phyloP scores from a whole-genome alignment of 1,284 basidiomycete species.

The Austroboletus novae-zelandiae region DNA sequence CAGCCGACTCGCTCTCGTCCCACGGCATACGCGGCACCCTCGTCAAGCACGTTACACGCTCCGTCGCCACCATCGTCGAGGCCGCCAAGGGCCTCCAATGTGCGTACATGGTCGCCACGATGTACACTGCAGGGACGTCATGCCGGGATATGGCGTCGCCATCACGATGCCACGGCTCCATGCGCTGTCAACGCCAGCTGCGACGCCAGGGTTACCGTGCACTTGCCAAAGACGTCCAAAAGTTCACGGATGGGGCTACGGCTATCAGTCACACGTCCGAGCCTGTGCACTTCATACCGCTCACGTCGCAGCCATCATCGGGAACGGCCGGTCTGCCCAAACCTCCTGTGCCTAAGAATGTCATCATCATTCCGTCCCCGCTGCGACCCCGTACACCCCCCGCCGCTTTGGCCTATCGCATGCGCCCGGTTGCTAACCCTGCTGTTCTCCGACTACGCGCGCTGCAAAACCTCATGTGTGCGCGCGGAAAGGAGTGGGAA shows the following conservation, averaged over 20 bases:
- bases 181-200: slow-evolving; percentile 21
- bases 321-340: slow-evolving; percentile 6
- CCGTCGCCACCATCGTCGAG: slow-evolving; percentile 47
- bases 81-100: slow-evolving; percentile 55
- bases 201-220: slow-evolving; percentile 48
- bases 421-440: slow-evolving; percentile 59
- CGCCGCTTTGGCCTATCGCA: slow-evolving; percentile 31
- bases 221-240: slow-evolving; percentile 35
- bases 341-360: slow-evolving; percentile 11
- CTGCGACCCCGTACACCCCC: slow-evolving; percentile 33
- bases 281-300: slow-evolving; percentile 34
- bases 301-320: slow-evolving; percentile 21
- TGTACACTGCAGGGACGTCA: slow-evolving; percentile 40
- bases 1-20: slow-evolving; percentile 3
- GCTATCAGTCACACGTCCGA: slow-evolving; percentile 14
- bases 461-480: slow-evolving; percentile 48
- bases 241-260: slow-evolving; percentile 26
- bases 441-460: slow-evolving; percentile 55
- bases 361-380: slow-evolving; percentile 34
- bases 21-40: slow-evolving; percentile 14
- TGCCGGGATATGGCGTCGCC: background rate
- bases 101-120: slow-evolving; percentile 52
- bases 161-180: slow-evolving; percentile 9
- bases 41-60: slow-evolving; percentile 38
- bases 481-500: slow-evolving; percentile 44